A percentile compares a stretch with the other conserved stretches of the same genome.
phyloP scores from a whole-genome alignment of 108 stramenopile genomes.

The Fistulifera solaris region DNA sequence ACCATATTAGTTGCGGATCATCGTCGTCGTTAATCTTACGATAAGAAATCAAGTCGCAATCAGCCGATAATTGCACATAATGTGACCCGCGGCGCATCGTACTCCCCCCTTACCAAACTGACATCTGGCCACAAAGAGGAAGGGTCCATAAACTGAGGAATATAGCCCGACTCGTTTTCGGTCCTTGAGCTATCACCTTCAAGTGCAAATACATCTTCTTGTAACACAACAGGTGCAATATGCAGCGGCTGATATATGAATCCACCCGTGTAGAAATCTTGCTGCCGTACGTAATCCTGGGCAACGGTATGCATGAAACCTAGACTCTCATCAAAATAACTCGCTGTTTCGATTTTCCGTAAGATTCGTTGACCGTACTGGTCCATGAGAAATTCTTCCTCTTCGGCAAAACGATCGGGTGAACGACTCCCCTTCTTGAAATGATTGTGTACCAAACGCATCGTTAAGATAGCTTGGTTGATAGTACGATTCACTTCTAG shows the following conservation, averaged over 20 bases:
- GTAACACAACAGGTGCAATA: slow-evolving; percentile 43
- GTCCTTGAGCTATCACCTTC: background rate
- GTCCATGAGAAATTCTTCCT: background rate
- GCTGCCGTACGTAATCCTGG: slow-evolving; percentile 39
- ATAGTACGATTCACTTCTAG: too few species aligned
- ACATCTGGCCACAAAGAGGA: background rate
- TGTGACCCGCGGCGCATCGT: background rate
- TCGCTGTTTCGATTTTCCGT: slow-evolving; percentile 30
- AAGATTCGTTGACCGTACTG: slow-evolving; percentile 12
- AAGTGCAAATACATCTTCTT: slow-evolving; percentile 23
- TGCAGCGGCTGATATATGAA: slow-evolving; percentile 37
- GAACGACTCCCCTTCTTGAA: background rate
- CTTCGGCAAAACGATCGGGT: background rate
- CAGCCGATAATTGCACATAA: too few species aligned
- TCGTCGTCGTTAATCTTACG: background rate
- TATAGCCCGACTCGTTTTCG: background rate
- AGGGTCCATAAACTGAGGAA: slow-evolving; percentile 1
- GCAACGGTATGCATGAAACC: slow-evolving; percentile 31
- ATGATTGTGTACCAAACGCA: too few species aligned
- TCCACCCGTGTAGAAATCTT: slow-evolving; percentile 31
- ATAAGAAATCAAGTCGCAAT: too few species aligned
- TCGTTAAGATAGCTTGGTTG: too few species aligned
- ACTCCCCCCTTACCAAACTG: background rate
- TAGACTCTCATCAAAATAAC: slow-evolving; percentile 29
- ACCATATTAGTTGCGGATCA: slow-evolving; percentile 31